Evolutionary conservation across 116 monocot species (phyloP).

Genomic region (Phalaenopsis hybrid): DNA sequence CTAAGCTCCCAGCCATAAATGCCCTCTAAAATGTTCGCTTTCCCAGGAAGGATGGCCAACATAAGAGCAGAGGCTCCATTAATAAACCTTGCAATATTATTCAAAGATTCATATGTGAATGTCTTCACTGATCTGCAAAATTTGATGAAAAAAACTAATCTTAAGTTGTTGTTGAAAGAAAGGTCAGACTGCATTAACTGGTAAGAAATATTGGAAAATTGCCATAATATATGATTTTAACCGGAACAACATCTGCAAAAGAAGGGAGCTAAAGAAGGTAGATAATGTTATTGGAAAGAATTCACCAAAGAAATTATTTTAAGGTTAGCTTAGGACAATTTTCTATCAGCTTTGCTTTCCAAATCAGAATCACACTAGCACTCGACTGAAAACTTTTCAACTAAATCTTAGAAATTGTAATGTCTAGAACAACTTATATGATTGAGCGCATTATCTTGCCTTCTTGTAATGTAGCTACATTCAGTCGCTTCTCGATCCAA

Average conservation of each 20-base stretch:
- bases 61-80: slow-evolving; percentile 92
- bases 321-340: no score
- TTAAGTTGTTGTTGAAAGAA: not conserved
- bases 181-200: not conserved
- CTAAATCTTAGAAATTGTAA: no score
- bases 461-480: no score
- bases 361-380: no score
- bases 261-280: not conserved
- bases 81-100: slow-evolving; percentile 84
- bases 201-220: not conserved
- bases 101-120: slow-evolving; percentile 94
- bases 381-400: no score
- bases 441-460: no score
- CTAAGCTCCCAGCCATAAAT: slow-evolving; percentile 90
- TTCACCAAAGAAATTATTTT: not conserved
- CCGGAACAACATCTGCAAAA: not conserved
- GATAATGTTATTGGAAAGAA: not conserved
- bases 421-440: no score
- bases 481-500: no score
- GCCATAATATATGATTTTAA: not conserved
- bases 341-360: no score
- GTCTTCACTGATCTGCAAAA: slow-evolving; percentile 86
- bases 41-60: slow-evolving; percentile 74
- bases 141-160: slow-evolving; percentile 1
- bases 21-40: slow-evolving; percentile 75